Evolutionary conservation across 164 flowering plant species (phyloP).

Genomic region (Umbellularia californica): DNA sequence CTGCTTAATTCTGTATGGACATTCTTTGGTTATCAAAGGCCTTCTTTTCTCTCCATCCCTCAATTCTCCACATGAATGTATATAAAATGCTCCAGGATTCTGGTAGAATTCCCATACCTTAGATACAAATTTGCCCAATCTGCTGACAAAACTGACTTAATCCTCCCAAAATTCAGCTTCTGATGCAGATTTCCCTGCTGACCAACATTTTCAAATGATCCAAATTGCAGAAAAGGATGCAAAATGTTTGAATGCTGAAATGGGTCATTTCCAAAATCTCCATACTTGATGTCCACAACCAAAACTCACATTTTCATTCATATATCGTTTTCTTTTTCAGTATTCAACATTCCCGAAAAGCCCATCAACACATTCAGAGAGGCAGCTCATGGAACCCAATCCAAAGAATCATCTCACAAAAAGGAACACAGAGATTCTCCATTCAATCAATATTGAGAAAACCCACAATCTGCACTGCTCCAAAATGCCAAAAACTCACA

Average conservation of each 20-base stretch:
- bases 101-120: not conserved
- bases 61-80: not conserved
- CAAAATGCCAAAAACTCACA: no score
- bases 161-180: not conserved
- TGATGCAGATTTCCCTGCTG: not conserved
- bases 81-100: not conserved
- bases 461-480: no score
- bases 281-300: no score
- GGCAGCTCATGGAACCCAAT: not conserved
- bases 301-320: no score
- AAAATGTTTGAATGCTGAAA: no score
- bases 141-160: not conserved
- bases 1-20: slow-evolving; percentile 6
- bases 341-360: not conserved
- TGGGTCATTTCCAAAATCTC: no score
- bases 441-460: no score
- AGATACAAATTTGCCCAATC: not conserved
- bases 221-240: no score
- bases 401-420: not conserved
- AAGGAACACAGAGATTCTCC: no score
- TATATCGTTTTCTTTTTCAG: not conserved
- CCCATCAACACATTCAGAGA: not conserved
- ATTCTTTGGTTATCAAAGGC: slow-evolving; percentile 1
- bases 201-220: not conserved
- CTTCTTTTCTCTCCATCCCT: slow-evolving; percentile 1